A percentile compares a stretch with the other conserved stretches of the same genome.
phyloP scores from a whole-genome alignment of 768 basidiomycete genomes.

The Phanerochaete sordida region DNA sequence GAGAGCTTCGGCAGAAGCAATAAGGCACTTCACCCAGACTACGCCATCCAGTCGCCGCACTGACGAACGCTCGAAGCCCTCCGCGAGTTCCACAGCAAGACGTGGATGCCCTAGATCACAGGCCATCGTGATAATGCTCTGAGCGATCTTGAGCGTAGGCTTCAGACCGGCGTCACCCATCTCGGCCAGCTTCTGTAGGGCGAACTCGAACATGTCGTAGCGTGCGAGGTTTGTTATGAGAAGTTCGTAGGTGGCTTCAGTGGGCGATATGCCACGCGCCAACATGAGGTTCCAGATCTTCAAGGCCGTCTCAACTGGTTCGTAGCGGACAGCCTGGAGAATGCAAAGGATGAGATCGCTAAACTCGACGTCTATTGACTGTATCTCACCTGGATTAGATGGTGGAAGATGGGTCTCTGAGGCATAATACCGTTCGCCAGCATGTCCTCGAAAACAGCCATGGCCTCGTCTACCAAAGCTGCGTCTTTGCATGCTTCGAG shows the following conservation, averaged over 20 bases:
- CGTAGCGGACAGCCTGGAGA: constrained; percentile 25
- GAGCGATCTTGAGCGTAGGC: constrained; percentile 46
- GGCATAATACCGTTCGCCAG: constrained; percentile 43
- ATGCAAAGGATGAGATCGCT: background rate
- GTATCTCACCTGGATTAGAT: constrained; percentile 52
- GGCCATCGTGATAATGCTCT: constrained; percentile 50
- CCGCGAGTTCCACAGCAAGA: constrained; percentile 70
- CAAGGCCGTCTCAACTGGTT: constrained; percentile 27
- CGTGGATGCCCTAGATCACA: constrained; percentile 52
- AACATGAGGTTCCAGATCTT: constrained; percentile 55
- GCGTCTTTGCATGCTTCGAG: constrained; percentile 45
- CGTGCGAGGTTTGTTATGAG: constrained; percentile 46
- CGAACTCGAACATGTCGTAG: constrained; percentile 59
- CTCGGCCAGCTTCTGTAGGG: constrained; percentile 55
- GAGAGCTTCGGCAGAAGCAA: constrained; percentile 56
- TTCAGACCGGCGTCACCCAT: constrained; percentile 51
- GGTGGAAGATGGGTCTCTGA: constrained; percentile 50
- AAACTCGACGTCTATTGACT: background rate
- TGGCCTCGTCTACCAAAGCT: constrained; percentile 46
- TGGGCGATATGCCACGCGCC: constrained; percentile 43
- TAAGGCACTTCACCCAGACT: constrained; percentile 67
- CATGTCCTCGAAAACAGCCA: constrained; percentile 74
- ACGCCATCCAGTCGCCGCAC: constrained; percentile 47
- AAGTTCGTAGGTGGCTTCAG: constrained; percentile 48
- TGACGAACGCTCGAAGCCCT: constrained; percentile 53